phyloP scores from a whole-genome alignment of 805 yeast genomes.

The Kazachstania psychrophila region DNA sequence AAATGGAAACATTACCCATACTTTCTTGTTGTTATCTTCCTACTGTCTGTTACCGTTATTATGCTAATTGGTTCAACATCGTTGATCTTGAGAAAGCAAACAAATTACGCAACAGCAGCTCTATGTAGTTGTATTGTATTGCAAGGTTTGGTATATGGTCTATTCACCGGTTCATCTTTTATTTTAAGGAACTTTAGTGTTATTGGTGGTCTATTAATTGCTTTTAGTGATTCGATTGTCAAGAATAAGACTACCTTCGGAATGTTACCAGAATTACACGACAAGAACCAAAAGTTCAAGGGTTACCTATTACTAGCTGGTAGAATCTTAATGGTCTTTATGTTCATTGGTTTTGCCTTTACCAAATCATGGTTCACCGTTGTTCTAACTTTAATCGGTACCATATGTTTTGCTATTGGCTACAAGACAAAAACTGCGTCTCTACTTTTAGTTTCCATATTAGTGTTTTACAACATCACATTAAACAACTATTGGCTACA shows the following conservation, averaged over 20 bases:
- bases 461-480: conserved; percentile 65
- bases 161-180: conserved; percentile 71
- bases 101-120: conserved; percentile 61
- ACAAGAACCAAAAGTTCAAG: conserved; percentile 51
- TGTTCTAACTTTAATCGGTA: conserved; percentile 58
- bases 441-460: conserved; percentile 52
- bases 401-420: conserved; percentile 78
- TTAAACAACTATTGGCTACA: conserved; percentile 87
- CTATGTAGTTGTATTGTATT: conserved; percentile 64
- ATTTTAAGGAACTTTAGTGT: conserved; percentile 82
- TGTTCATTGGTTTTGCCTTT: conserved; percentile 78
- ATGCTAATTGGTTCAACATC: conserved; percentile 71
- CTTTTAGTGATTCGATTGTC: conserved; percentile 77
- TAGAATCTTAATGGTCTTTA: conserved; percentile 71
- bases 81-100: conserved; percentile 60
- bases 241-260: conserved; percentile 54
- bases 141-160: conserved; percentile 86
- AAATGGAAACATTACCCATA: conserved; percentile 73
- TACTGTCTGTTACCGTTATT: conserved; percentile 50
- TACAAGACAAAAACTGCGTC: conserved; percentile 90
- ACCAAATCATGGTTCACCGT: conserved; percentile 65
- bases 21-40: conserved; percentile 60
- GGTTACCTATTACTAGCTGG: conserved; percentile 84
- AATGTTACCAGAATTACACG: conserved; percentile 46
- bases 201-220: conserved; percentile 85